phyloP scores from a whole-genome alignment of 2,329 filamentous ascomycete genomes.

The Aureobasidium sp. region DNA sequence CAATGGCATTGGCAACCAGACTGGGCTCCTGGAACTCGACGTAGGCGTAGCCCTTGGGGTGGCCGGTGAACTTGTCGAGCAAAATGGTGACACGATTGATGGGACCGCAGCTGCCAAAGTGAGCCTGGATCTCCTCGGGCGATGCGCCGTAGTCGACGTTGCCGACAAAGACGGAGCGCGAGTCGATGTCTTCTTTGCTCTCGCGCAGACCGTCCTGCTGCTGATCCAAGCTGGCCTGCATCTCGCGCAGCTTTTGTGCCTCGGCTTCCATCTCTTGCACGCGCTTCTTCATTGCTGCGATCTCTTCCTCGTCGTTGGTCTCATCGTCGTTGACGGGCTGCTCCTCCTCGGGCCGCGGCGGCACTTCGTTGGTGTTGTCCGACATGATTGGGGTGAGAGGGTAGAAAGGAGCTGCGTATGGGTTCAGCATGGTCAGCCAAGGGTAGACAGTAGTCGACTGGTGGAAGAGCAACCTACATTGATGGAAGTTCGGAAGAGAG shows the following conservation, averaged over 20 bases:
- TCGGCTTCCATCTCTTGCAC: conserved; percentile 54
- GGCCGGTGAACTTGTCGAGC: conserved; percentile 95
- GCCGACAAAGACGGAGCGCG: conserved; percentile 92
- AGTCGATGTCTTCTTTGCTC: conserved; percentile 92
- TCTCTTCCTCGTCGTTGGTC: conserved; percentile 33
- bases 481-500: not conserved
- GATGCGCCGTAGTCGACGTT: conserved; percentile 98
- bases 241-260: conserved; percentile 47
- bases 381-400: conserved; percentile 20
- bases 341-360: conserved; percentile 21
- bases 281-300: conserved; percentile 47
- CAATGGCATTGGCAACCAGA: conserved; percentile 85
- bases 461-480: not conserved
- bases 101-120: conserved; percentile 93
- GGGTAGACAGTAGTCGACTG: not conserved
- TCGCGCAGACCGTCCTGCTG: conserved; percentile 77
- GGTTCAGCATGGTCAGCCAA: conserved; percentile 4
- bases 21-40: conserved; percentile 95
- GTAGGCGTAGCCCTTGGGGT: conserved; percentile 99
- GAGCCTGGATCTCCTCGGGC: conserved; percentile 95
- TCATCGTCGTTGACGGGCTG: conserved; percentile 27
- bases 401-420: conserved; percentile 5
- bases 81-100: conserved; percentile 98
- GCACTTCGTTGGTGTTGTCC: conserved; percentile 21
- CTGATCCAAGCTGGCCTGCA: conserved; percentile 64